phyloP scores from a whole-genome alignment of 1,284 basidiomycete species.

The Vanrija sp. region DNA sequence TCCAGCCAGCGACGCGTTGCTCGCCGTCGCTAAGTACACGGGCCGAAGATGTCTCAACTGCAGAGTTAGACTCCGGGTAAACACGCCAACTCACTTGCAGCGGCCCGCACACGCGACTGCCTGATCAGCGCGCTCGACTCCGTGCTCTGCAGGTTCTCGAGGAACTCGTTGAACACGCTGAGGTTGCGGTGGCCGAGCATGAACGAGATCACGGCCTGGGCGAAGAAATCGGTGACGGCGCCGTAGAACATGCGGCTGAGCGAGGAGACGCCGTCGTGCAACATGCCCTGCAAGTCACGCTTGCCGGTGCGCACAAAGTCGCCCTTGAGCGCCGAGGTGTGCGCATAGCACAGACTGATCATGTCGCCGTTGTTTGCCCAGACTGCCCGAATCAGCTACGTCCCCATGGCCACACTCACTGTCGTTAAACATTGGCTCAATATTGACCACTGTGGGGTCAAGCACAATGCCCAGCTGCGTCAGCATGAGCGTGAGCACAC shows the following conservation, averaged over 20 bases:
- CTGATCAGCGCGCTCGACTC: slow-evolving; percentile 86
- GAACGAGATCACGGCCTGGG: slow-evolving; percentile 89
- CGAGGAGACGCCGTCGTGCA: slow-evolving; percentile 88
- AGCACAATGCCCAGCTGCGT: slow-evolving; percentile 61
- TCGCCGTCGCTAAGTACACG: slow-evolving; percentile 80
- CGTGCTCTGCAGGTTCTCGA: slow-evolving; percentile 75
- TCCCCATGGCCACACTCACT: slow-evolving; percentile 51
- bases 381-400: slow-evolving; percentile 51
- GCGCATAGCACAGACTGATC: slow-evolving; percentile 55
- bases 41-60: slow-evolving; percentile 73
- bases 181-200: slow-evolving; percentile 76
- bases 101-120: slow-evolving; percentile 78
- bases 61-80: slow-evolving; percentile 13
- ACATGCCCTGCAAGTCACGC: slow-evolving; percentile 81
- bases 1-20: slow-evolving; percentile 79
- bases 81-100: slow-evolving; percentile 59
- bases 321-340: slow-evolving; percentile 69
- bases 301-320: slow-evolving; percentile 96
- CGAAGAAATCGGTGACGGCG: slow-evolving; percentile 87
- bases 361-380: slow-evolving; percentile 65
- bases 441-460: slow-evolving; percentile 48
- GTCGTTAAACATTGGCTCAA: slow-evolving; percentile 81
- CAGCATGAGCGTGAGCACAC: slow-evolving; percentile 74
- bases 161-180: slow-evolving; percentile 85
- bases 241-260: slow-evolving; percentile 63